phyloP scores from a whole-genome alignment of 257 asterid genomes.

The Cordia subcordata region DNA sequence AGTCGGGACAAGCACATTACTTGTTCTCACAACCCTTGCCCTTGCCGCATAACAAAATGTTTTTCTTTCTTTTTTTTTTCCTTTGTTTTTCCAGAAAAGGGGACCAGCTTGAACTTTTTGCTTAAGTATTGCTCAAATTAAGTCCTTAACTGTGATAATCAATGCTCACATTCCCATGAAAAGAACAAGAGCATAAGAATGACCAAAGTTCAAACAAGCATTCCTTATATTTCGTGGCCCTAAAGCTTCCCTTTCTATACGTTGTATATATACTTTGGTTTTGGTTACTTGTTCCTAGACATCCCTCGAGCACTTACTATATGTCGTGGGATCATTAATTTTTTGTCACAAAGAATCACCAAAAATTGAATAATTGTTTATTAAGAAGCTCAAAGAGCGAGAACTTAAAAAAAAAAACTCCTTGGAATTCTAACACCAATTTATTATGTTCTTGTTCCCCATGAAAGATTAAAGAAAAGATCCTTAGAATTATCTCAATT shows the following conservation, averaged over 20 bases:
- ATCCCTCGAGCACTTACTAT: conserved; percentile 6
- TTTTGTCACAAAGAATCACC: background rate
- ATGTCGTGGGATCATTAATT: conserved; percentile 1
- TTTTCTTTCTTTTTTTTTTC: too few species aligned
- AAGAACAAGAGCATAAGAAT: background rate
- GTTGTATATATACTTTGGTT: background rate
- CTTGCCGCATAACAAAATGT: too few species aligned
- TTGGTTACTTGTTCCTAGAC: background rate
- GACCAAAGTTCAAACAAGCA: background rate
- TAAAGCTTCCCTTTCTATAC: background rate
- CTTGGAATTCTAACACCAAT: conserved; percentile 18
- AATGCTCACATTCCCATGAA: background rate
- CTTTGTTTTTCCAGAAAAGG: too few species aligned
- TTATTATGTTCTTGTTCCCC: background rate
- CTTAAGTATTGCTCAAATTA: too few species aligned
- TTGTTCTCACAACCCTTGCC: too few species aligned
- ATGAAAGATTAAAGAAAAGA: too few species aligned
- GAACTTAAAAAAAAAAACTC: conserved; percentile 11
- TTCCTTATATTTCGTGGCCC: background rate
- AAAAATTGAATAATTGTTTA: too few species aligned
- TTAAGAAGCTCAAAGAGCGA: conserved; percentile 19
- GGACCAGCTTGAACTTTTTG: too few species aligned
- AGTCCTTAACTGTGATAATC: too few species aligned
- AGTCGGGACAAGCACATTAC: too few species aligned
- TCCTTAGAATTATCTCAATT: too few species aligned